A percentile compares a stretch with the other conserved stretches of the same genome.
phyloP scores from a whole-genome alignment of 192 early-diverging fungal genomes.

The Rhizoclosmatium globosum region DNA sequence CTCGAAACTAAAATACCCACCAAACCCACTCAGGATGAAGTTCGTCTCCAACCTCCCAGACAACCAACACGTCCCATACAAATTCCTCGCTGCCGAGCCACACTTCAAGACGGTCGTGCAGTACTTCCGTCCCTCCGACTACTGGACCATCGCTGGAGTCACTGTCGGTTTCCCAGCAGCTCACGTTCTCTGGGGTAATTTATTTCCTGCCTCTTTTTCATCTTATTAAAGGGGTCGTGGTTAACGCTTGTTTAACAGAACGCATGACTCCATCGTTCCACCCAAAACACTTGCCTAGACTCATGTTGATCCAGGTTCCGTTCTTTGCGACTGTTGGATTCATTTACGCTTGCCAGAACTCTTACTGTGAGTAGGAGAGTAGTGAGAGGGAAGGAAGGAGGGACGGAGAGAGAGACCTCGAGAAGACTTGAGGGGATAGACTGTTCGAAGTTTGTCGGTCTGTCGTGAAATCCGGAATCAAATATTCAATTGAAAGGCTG shows the following conservation, averaged over 20 bases:
- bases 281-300: constrained; percentile 50
- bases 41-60: constrained; percentile 59
- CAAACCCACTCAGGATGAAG: constrained; percentile 41
- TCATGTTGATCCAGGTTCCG: constrained; percentile 60
- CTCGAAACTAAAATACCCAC: not conserved
- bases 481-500: too few relatives aligned
- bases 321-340: constrained; percentile 75
- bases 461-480: too few relatives aligned
- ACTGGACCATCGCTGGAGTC: constrained; percentile 66
- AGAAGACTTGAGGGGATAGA: not conserved
- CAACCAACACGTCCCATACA: constrained; percentile 63
- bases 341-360: constrained; percentile 76
- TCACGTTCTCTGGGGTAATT: constrained; percentile 78
- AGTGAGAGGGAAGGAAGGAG: not conserved
- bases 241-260: constrained; percentile 42
- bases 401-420: not conserved
- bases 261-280: constrained; percentile 53
- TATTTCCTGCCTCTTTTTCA: not conserved
- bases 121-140: constrained; percentile 89
- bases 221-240: too few relatives aligned
- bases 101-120: constrained; percentile 88
- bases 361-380: constrained; percentile 67
- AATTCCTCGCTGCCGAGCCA: constrained; percentile 90
- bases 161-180: constrained; percentile 76
- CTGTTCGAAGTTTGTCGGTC: not conserved